Base-by-base conservation (phyloP, 768 basidiomycete genomes). In the Saitozyma podzolica region DNA sequence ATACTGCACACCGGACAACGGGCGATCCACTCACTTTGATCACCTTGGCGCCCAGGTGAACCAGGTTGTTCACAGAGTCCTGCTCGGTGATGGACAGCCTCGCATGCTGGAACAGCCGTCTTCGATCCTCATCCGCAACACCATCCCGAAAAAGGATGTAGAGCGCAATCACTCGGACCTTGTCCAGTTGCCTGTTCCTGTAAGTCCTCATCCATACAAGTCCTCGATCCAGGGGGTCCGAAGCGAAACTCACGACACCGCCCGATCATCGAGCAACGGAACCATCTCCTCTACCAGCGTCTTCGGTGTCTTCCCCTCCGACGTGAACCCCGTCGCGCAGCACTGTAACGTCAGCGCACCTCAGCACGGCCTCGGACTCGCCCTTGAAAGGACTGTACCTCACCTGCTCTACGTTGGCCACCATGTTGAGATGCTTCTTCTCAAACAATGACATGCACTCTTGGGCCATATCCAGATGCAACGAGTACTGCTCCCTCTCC, bases 271-370 rank as follows among this genome's bases (percentile, higher is more conserved):
- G 29, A 99, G 83, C 40, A 99, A 81, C 0, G 96, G 95, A 0
- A 99, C 94, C 96, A 99, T 98, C 78, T 99, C 94, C 77, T 98
- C 96, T 1, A 99, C 93, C 3, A 99, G 81, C 0, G 85, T 86
- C 78, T 96, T 97, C 1, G 96, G 96, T n/a, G 86, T 83, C 81
- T 96, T 97, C 0, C 94, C 94, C 70, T 97, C 92, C 0, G 89
- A 83, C 7, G 90, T 97, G 42, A 89, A 71, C 13, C 95, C 95
- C 5, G 96, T 99, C 0, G 96, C 90, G 70, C 93, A 98, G 78
- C 88, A 89, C 92, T 98, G 68, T 9, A 8, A 19, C 14, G 37
- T 61, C 59, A 67, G 55, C 56, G 50, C n/a, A 19, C 50, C 47
- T 17, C 41, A 47, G n/a, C 13, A 11, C 6, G 17, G 11, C 17